These are phyloP conservation scores for Colletotrichum cereale DNA, from an alignment of 2,329 filamentous ascomycete species.

Conservation along the genomic window DNA sequence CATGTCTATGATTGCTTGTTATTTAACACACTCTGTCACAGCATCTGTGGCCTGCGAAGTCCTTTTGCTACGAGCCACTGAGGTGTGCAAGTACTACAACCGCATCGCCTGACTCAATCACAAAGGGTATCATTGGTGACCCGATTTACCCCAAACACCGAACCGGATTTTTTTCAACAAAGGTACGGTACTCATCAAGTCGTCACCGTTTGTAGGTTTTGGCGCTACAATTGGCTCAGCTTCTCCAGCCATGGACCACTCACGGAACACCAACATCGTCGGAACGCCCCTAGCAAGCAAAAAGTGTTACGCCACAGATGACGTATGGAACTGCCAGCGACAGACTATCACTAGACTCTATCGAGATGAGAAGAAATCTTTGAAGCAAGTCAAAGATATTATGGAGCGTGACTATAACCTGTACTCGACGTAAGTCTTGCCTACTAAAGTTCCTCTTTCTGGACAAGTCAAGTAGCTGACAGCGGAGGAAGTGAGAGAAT, in stretches of 20 bases:
- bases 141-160: too few relatives aligned
- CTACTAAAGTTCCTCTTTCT: too few relatives aligned
- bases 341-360: conserved; percentile 4
- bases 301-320: conserved; percentile 12
- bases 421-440: conserved; percentile 3
- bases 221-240: too few relatives aligned
- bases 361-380: conserved; percentile 4
- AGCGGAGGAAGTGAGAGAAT: conserved; percentile 8
- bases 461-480: not conserved
- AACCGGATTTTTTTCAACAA: not conserved
- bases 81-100: too few relatives aligned
- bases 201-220: not conserved
- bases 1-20: too few relatives aligned
- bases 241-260: not conserved
- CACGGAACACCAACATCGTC: not conserved
- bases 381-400: conserved; percentile 25
- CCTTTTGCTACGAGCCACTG: too few relatives aligned
- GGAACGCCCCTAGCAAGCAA: not conserved
- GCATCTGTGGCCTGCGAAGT: too few relatives aligned
- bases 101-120: too few relatives aligned
- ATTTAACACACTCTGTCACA: too few relatives aligned
- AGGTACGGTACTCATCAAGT: not conserved
- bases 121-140: too few relatives aligned
- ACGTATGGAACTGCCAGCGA: conserved; percentile 9
- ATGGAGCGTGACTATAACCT: conserved; percentile 19